These are phyloP conservation scores for Naganishia cerealis DNA, from an alignment of 1,284 basidiomycete species.

Conservation along the genomic window DNA sequence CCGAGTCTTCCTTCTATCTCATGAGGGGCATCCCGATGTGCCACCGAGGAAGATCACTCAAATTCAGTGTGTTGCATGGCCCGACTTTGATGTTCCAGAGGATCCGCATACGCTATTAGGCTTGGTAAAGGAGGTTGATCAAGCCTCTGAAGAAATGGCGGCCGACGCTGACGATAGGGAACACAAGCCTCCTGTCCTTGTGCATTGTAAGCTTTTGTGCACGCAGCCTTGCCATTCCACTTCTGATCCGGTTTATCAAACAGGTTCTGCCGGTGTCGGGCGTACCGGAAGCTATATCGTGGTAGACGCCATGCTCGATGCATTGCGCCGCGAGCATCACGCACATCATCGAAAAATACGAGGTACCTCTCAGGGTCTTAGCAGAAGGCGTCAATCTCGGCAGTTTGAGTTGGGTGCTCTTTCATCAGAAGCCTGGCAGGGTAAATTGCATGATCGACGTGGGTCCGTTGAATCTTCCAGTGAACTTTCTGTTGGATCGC, in stretches of 20 bases:
- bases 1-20: slow-evolving; percentile 68
- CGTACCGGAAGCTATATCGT: slow-evolving; percentile 88
- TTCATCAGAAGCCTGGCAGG: neutral
- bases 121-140: slow-evolving; percentile 65
- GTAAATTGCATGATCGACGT: slow-evolving; percentile 6
- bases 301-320: slow-evolving; percentile 80
- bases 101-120: slow-evolving; percentile 70
- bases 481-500: slow-evolving; percentile 4
- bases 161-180: slow-evolving; percentile 44
- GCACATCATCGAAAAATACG: slow-evolving; percentile 34
- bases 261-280: slow-evolving; percentile 88
- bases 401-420: slow-evolving; percentile 3
- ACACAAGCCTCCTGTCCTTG: slow-evolving; percentile 51
- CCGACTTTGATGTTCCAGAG: slow-evolving; percentile 88
- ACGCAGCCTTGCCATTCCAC: slow-evolving; percentile 1
- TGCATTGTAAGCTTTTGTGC: slow-evolving; percentile 47
- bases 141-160: slow-evolving; percentile 61
- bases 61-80: slow-evolving; percentile 87
- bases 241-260: slow-evolving; percentile 41
- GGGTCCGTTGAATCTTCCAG: slow-evolving; percentile 7
- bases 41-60: slow-evolving; percentile 64
- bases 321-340: slow-evolving; percentile 64
- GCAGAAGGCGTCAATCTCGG: slow-evolving; percentile 22
- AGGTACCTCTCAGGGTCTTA: slow-evolving; percentile 8
- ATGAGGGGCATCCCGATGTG: slow-evolving; percentile 62